A percentile compares a stretch with the other conserved stretches of the same genome.
Conservation (phyloP, 495 filamentous ascomycete genomes). For the Trichoderma gamsii region DNA sequence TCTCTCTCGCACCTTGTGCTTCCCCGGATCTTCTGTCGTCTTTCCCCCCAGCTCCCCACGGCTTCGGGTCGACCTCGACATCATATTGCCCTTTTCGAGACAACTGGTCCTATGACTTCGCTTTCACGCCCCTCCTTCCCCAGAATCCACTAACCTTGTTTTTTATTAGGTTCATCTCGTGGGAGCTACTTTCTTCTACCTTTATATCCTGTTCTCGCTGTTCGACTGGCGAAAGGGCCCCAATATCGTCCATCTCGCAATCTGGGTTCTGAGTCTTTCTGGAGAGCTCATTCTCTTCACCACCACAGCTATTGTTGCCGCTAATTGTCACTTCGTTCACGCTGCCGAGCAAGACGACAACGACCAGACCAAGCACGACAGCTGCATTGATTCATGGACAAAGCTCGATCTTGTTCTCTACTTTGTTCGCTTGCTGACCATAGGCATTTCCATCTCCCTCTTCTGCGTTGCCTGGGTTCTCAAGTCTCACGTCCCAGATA, state of each 20-base stretch:
- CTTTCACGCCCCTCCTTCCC: not conserved
- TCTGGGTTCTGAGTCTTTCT: slow-evolving; percentile 63
- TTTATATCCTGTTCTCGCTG: slow-evolving; percentile 66
- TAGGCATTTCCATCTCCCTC: slow-evolving; percentile 32
- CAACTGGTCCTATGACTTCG: not conserved
- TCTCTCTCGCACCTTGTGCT: not conserved
- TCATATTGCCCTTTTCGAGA: not conserved
- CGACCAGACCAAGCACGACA: slow-evolving; percentile 25
- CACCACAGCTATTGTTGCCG: slow-evolving; percentile 56
- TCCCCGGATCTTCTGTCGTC: not conserved
- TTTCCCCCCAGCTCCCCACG: not conserved
- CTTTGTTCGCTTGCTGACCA: slow-evolving; percentile 38
- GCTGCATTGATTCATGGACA: slow-evolving; percentile 39
- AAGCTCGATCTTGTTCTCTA: slow-evolving; percentile 44
- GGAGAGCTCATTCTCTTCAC: slow-evolving; percentile 65
- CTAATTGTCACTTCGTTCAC: slow-evolving; percentile 47
- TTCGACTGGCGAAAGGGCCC: slow-evolving; percentile 73
- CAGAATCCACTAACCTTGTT: slow-evolving; percentile 22
- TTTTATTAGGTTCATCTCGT: slow-evolving; percentile 67
- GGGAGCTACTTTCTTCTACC: slow-evolving; percentile 54
- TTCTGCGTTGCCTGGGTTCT: slow-evolving; percentile 33
- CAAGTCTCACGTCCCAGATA: slow-evolving; percentile 29
- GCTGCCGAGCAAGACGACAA: slow-evolving; percentile 20
- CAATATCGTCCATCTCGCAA: slow-evolving; percentile 61
- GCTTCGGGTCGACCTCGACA: not conserved